A percentile compares a stretch with the other conserved stretches of the same genome.
Evolutionary conservation across 108 stramenopile genomes (phyloP).

Genomic region (Skeletonema grethae): DNA sequence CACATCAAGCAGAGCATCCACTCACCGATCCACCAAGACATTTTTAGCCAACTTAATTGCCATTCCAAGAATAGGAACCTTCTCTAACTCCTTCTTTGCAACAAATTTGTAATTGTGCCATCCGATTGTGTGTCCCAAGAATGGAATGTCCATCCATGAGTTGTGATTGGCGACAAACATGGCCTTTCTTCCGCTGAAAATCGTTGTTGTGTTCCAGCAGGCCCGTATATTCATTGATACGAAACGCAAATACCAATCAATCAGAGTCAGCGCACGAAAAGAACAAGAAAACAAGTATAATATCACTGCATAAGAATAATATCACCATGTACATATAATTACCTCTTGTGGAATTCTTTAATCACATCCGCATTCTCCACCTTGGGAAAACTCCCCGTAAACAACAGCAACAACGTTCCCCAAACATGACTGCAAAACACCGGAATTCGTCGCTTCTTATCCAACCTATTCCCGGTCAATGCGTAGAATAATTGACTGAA

Average conservation of each 20-base stretch:
- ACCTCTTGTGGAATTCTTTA: constrained; percentile 63
- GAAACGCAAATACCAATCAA: background rate
- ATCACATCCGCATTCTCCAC: constrained; percentile 63
- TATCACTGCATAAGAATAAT: background rate
- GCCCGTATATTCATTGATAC: background rate
- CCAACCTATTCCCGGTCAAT: constrained; percentile 62
- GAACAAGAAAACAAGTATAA: too few species aligned
- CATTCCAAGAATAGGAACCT: constrained; percentile 83
- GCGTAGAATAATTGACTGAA: constrained; percentile 58
- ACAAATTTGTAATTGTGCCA: constrained; percentile 93
- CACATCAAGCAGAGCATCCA: background rate
- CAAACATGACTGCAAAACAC: constrained; percentile 80
- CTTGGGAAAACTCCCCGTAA: constrained; percentile 65
- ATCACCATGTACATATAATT: background rate
- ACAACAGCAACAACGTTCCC: constrained; percentile 69
- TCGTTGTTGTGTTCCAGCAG: background rate
- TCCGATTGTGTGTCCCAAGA: constrained; percentile 79
- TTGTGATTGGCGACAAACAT: constrained; percentile 94
- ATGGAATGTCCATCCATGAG: constrained; percentile 93
- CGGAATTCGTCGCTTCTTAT: constrained; percentile 66
- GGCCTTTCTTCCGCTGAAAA: constrained; percentile 56
- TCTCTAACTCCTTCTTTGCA: constrained; percentile 83
- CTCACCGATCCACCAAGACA: constrained; percentile 75
- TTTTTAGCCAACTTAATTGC: constrained; percentile 73
- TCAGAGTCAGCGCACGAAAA: background rate